Conservation (phyloP, 129 eudicot species). For the Lactuca sativa region DNA sequence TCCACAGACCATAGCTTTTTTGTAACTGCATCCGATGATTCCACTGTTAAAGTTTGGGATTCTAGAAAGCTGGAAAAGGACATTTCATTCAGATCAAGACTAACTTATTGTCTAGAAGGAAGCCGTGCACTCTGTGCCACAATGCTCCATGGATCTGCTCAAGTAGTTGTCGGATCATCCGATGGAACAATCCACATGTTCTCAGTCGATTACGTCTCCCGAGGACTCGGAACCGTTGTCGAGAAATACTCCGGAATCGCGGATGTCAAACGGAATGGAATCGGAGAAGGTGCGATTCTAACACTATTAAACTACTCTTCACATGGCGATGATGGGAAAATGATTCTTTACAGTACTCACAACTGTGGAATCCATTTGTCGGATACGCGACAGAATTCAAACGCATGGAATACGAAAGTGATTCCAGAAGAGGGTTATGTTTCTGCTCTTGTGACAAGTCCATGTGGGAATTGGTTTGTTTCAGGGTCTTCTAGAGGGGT, state of each 20-base stretch:
- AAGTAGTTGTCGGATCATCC: conserved; percentile 85
- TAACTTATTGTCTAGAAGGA: conserved; percentile 84
- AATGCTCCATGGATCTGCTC: conserved; percentile 77
- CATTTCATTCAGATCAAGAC: conserved; percentile 86
- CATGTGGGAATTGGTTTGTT: conserved; percentile 97
- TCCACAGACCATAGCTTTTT: conserved; percentile 85
- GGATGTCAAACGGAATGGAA: conserved; percentile 57
- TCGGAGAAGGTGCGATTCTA: conserved; percentile 79
- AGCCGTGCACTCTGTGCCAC: conserved; percentile 73
- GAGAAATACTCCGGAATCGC: conserved; percentile 90
- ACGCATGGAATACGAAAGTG: conserved; percentile 68
- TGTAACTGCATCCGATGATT: conserved; percentile 94
- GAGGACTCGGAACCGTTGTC: conserved; percentile 79
- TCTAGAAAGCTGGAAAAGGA: conserved; percentile 91
- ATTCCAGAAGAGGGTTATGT: conserved; percentile 79
- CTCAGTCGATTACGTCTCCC: conserved; percentile 77
- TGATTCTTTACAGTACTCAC: conserved; percentile 83
- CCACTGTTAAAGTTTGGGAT: conserved; percentile 95
- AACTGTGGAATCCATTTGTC: conserved; percentile 81
- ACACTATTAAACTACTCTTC: conserved; percentile 72
- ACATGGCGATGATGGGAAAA: conserved; percentile 53
- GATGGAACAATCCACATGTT: conserved; percentile 85
- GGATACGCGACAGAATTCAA: conserved; percentile 65
- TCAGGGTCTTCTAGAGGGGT: conserved; percentile 96
- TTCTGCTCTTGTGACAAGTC: conserved; percentile 76